A percentile compares a stretch with the other conserved stretches of the same genome.
Evolutionary conservation across 805 yeast species (phyloP).

Genomic region (Limtongozyma cylindracea): DNA sequence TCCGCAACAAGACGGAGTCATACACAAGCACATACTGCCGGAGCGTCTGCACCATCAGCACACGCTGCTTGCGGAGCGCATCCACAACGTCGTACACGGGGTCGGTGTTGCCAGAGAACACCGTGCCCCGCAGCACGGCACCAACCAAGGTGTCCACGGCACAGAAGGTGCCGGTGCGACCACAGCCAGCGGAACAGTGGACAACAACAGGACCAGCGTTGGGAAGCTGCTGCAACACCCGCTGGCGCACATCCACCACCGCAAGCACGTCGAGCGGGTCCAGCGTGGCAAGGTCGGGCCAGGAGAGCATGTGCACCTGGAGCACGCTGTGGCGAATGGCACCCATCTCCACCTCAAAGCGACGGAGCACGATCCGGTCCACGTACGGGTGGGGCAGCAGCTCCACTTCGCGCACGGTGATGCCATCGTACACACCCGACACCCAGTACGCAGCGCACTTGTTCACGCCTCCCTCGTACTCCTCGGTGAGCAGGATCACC

Average conservation of each 20-base stretch:
- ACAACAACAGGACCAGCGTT: slow-evolving; percentile 7
- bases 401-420: slow-evolving; percentile 5
- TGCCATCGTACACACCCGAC: slow-evolving; percentile 21
- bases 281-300: slow-evolving; percentile 68
- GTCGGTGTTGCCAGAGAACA: slow-evolving; percentile 6
- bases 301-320: slow-evolving; percentile 54
- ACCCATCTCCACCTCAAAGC: slow-evolving; percentile 2
- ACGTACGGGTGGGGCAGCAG: slow-evolving; percentile 4
- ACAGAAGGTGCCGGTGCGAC: slow-evolving; percentile 14
- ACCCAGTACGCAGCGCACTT: slow-evolving; percentile 70
- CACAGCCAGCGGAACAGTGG: neutral
- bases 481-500: slow-evolving; percentile 53
- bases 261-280: slow-evolving; percentile 30
- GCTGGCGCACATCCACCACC: slow-evolving; percentile 9
- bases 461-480: slow-evolving; percentile 48
- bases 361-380: slow-evolving; percentile 3
- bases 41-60: slow-evolving; percentile 32
- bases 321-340: slow-evolving; percentile 16
- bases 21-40: slow-evolving; percentile 26
- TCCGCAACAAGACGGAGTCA: too few species aligned
- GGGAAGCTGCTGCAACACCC: slow-evolving; percentile 3
- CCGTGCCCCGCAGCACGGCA: slow-evolving; percentile 1
- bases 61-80: slow-evolving; percentile 21
- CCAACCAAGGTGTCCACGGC: slow-evolving; percentile 38
- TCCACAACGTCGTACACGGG: slow-evolving; percentile 21